Evolutionary conservation across 306 rosid genomes (phyloP), one percentile per base, ranked within the genome.

Genomic region (Quillaja saponaria): DNA sequence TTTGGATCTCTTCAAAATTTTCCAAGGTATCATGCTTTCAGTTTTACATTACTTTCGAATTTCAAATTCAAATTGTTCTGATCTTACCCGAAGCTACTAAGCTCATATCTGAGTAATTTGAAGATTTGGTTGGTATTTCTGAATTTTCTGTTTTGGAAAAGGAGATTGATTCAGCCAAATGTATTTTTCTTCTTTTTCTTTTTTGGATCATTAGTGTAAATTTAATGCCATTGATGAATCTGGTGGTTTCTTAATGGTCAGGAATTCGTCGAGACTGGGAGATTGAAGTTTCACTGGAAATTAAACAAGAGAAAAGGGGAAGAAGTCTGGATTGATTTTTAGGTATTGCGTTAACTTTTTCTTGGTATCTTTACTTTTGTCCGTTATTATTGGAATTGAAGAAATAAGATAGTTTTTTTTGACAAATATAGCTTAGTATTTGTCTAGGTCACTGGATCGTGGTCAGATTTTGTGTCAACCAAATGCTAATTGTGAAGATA

Each of bases 111-210:
- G 73, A 55, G 52, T 54, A 44, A 48, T 69, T 51, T 21, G 17
- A 58, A 75, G 69, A 14, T 35, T 33, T 33, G 35, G 25, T 50
- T 16, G 9, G 28, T 39, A 13, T 13, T 13, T 46, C 18, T 8
- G 44, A 56, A 41, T 64, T 47, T 68, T 57, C 63, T n/a, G 14
- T 47, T 53, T 58, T n/a, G 12, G 68, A 56, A 11, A 41, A 20
- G 37, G 51, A 37, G 13, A 8, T 41, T 65, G 8, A 46, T 7
- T 55, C 19, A 5, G 49, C 13, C 3, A 10, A 16, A 56, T 57
- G 64, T 71, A 25, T 11, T 34, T 28, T 2, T 19, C 11, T 10
- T 64, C 16, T 51, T 42, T 33, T 34, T 17, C 20, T 25, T n/a
- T 19, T 25, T 65, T 34, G 21, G 13, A 63, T 34, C 8, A 14